phyloP scores from a whole-genome alignment of 192 early-diverging fungal species.

The Bifiguratus adelaidae region DNA sequence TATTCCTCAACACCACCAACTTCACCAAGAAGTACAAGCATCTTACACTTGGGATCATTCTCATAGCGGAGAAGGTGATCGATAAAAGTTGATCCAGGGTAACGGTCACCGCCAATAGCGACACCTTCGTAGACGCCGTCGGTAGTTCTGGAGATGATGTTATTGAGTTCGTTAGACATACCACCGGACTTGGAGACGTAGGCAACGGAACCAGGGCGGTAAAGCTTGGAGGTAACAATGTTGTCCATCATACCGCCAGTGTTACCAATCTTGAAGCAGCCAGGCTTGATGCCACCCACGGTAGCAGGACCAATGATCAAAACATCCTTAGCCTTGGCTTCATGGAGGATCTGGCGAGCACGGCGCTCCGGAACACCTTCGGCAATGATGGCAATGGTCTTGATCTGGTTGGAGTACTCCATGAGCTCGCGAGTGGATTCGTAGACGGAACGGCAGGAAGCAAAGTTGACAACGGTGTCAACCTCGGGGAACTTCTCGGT shows the following conservation, averaged over 20 bases:
- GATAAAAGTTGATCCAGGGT: slow-evolving; percentile 97
- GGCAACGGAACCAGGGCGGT: slow-evolving; percentile 91
- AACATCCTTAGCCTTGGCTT: slow-evolving; percentile 69
- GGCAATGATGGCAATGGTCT: slow-evolving; percentile 94
- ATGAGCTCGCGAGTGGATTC: slow-evolving; percentile 89
- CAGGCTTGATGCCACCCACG: slow-evolving; percentile 98
- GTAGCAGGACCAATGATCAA: slow-evolving; percentile 96
- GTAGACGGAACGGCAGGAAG: slow-evolving; percentile 91
- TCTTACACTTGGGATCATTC: slow-evolving; percentile 86
- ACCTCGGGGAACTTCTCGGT: slow-evolving; percentile 80
- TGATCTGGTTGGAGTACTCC: slow-evolving; percentile 65
- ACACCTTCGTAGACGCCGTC: slow-evolving; percentile 99
- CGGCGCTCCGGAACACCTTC: slow-evolving; percentile 98
- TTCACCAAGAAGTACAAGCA: slow-evolving; percentile 91
- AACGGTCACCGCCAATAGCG: slow-evolving; percentile 97
- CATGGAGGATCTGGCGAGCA: slow-evolving; percentile 81
- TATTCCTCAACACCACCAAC: slow-evolving; percentile 98
- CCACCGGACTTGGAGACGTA: slow-evolving; percentile 99
- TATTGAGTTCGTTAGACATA: slow-evolving; percentile 99
- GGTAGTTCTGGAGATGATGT: slow-evolving; percentile 93
- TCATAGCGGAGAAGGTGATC: slow-evolving; percentile 96
- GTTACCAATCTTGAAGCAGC: slow-evolving; percentile 99
- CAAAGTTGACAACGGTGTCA: slow-evolving; percentile 96
- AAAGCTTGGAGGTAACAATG: slow-evolving; percentile 95
- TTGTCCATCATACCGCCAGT: slow-evolving; percentile 99